Evolutionary conservation across 2,329 filamentous ascomycete species (phyloP).

Genomic region (Fusarium ambrosium): DNA sequence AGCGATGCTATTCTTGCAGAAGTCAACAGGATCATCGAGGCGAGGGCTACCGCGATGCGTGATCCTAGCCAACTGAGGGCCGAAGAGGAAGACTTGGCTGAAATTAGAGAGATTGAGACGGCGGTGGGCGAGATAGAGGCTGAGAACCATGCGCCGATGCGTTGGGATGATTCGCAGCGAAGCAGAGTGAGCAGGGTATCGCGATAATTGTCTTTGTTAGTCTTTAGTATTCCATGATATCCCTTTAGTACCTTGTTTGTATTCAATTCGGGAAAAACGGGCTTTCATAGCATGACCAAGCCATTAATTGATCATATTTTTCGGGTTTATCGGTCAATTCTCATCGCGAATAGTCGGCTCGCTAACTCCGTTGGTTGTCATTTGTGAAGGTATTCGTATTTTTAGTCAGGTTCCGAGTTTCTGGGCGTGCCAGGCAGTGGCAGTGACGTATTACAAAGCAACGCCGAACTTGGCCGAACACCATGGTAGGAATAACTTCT

Average conservation of each 20-base stretch:
- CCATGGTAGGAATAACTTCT: constrained; percentile 21
- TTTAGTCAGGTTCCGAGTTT: not conserved
- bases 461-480: constrained; percentile 47
- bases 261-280: not conserved
- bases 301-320: not conserved
- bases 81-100: not conserved
- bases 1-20: constrained; percentile 1
- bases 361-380: constrained; percentile 1
- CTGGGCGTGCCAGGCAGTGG: constrained; percentile 35
- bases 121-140: not conserved
- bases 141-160: not conserved
- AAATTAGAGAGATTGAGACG: constrained; percentile 2
- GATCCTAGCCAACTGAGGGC: not conserved
- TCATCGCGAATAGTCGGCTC: not conserved
- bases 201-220: not conserved
- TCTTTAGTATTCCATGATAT: not conserved
- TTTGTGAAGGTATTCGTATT: not conserved
- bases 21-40: not conserved
- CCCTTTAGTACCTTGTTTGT: not conserved
- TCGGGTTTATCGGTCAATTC: constrained; percentile 5
- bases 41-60: not conserved
- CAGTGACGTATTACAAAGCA: constrained; percentile 60
- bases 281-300: not conserved
- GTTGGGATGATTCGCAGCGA: not conserved
- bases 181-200: not conserved